A percentile compares a stretch with the other conserved stretches of the same genome.
phyloP scores from a whole-genome alignment of 2,329 filamentous ascomycete genomes.

The Alternaria panax region DNA sequence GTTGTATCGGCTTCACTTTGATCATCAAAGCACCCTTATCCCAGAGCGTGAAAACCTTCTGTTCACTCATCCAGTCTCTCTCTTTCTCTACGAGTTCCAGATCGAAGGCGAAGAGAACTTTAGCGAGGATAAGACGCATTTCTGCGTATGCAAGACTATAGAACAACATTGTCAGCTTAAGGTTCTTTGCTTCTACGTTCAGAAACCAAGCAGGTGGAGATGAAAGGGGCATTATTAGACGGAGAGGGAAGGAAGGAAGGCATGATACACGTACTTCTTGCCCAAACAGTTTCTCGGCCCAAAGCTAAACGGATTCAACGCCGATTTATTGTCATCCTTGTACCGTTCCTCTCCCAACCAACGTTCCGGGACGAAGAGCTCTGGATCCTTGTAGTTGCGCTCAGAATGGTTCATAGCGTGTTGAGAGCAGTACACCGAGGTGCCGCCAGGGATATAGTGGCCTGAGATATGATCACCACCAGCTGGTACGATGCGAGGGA shows the following conservation, averaged over 20 bases:
- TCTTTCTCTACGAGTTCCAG: conserved; percentile 28
- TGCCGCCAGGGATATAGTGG: conserved; percentile 37
- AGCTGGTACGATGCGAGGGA: conserved; percentile 36
- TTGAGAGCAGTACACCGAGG: conserved; percentile 37
- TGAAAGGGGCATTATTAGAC: neutral
- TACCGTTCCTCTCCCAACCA: conserved; percentile 51
- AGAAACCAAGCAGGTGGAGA: neutral
- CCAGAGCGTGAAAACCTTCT: conserved; percentile 45
- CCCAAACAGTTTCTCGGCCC: conserved; percentile 41
- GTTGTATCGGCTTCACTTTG: conserved; percentile 29
- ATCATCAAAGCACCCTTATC: conserved; percentile 42
- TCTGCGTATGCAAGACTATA: conserved; percentile 34
- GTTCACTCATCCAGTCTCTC: conserved; percentile 50
- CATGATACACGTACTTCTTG: conserved; percentile 40
- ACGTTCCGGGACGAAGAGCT: conserved; percentile 40
- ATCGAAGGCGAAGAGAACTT: conserved; percentile 37
- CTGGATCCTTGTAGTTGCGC: conserved; percentile 37
- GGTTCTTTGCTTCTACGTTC: neutral
- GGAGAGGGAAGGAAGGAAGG: neutral
- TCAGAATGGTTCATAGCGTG: conserved; percentile 43
- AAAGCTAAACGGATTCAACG: conserved; percentile 38
- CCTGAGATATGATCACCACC: conserved; percentile 36
- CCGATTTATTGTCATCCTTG: conserved; percentile 41
- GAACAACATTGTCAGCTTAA: neutral
- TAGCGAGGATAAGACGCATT: conserved; percentile 38